Evolutionary conservation across 352 stramenopile species (phyloP).

Genomic region (Phytophthora europaea): DNA sequence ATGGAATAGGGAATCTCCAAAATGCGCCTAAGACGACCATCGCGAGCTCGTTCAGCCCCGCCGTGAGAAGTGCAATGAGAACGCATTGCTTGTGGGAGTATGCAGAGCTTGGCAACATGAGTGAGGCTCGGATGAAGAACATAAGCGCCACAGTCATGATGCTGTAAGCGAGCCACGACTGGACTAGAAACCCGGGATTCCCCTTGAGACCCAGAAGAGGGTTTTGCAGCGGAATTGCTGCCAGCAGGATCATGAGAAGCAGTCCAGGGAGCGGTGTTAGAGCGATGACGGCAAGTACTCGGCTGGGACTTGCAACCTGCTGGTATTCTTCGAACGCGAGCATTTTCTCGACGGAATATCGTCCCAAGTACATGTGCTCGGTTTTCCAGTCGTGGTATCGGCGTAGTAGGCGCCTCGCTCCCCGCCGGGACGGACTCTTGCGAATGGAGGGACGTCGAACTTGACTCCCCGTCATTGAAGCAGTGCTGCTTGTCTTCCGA

Average conservation of each 20-base stretch:
- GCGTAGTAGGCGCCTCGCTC: slow-evolving; percentile 2
- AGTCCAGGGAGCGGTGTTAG: slow-evolving; percentile 24
- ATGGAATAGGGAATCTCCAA: slow-evolving; percentile 34
- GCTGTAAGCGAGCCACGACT: slow-evolving; percentile 17
- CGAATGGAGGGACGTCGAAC: not conserved
- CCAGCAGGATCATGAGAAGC: slow-evolving; percentile 9
- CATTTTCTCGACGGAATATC: slow-evolving; percentile 40
- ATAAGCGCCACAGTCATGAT: slow-evolving; percentile 19
- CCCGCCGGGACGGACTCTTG: not conserved
- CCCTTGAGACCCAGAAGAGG: not conserved
- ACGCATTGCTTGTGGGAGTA: slow-evolving; percentile 26
- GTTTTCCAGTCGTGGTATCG: slow-evolving; percentile 23
- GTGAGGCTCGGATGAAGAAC: slow-evolving; percentile 16
- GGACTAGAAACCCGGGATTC: slow-evolving; percentile 15
- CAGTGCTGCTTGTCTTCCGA: not conserved
- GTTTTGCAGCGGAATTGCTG: slow-evolving; percentile 19
- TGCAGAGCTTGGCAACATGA: slow-evolving; percentile 7
- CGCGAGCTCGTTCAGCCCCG: slow-evolving; percentile 16
- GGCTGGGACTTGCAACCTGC: not conserved
- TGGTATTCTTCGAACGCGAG: slow-evolving; percentile 34
- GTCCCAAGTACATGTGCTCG: slow-evolving; percentile 24
- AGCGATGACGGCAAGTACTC: slow-evolving; percentile 22
- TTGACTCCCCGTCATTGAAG: not conserved
- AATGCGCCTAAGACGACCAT: slow-evolving; percentile 3
- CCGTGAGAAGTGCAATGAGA: slow-evolving; percentile 12